phyloP scores from a whole-genome alignment of 768 basidiomycete species.

The Rubroboletus satanas region DNA sequence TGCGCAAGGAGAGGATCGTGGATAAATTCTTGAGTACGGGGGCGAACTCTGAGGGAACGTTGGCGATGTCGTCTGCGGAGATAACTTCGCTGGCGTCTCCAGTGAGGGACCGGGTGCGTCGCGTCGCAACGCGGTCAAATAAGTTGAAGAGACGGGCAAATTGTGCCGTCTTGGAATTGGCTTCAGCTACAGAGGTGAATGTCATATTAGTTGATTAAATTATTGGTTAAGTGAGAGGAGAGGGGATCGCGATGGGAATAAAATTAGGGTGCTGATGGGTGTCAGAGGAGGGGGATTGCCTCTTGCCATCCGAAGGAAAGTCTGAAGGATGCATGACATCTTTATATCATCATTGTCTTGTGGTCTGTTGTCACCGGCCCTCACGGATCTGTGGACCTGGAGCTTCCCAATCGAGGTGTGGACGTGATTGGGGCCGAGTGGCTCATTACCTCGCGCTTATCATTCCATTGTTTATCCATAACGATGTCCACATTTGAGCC shows the following conservation, averaged over 20 bases:
- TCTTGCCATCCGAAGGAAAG: not conserved
- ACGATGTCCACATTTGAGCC: not conserved
- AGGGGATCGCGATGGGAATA: not conserved
- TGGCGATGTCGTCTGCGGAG: constrained; percentile 29
- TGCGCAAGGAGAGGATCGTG: constrained; percentile 31
- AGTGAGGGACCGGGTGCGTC: constrained; percentile 32
- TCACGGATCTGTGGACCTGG: not conserved
- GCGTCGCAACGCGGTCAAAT: constrained; percentile 51
- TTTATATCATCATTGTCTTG: constrained; percentile 21
- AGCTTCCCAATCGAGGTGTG: constrained; percentile 3
- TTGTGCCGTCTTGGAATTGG: constrained; percentile 44
- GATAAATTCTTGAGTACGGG: constrained; percentile 38
- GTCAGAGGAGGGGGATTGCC: not conserved
- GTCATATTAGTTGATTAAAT: constrained; percentile 18
- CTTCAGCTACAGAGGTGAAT: constrained; percentile 15
- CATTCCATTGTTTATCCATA: constrained; percentile 15
- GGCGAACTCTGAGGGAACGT: constrained; percentile 28
- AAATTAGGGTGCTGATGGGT: not conserved
- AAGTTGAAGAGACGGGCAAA: constrained; percentile 51
- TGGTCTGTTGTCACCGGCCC: constrained; percentile 8
- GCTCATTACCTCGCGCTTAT: constrained; percentile 6
- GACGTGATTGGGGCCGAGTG: constrained; percentile 21
- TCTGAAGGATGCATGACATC: not conserved
- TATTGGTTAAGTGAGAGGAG: not conserved
- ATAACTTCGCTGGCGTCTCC: constrained; percentile 18